These are phyloP conservation scores for Saccharum hybrid DNA, from an alignment of 202 grass and related monocot genomes.

Conservation along the genomic window DNA sequence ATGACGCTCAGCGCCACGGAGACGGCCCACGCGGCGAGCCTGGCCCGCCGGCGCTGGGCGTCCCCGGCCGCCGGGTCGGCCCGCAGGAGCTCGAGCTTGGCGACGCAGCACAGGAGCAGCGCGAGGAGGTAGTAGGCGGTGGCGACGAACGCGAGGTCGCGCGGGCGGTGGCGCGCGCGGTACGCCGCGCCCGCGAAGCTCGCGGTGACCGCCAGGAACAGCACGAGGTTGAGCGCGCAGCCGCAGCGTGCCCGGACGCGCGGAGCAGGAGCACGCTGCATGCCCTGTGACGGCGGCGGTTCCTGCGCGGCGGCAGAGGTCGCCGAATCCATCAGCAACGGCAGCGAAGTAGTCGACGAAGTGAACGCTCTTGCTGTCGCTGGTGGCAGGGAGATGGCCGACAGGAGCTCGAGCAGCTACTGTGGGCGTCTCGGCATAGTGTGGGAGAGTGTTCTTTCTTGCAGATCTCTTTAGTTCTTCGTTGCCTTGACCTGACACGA, in stretches of 20 bases:
- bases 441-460: background rate
- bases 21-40: constrained; percentile 39
- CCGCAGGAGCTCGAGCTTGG: constrained; percentile 5
- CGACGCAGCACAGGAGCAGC: constrained; percentile 38
- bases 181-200: constrained; percentile 35
- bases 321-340: background rate
- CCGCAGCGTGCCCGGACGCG: background rate
- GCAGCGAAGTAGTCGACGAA: too few relatives aligned
- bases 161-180: constrained; percentile 25
- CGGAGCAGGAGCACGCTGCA: background rate
- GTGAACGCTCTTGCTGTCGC: too few relatives aligned
- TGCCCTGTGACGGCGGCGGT: background rate
- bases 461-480: too few relatives aligned
- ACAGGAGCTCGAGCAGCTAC: background rate
- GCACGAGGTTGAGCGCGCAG: background rate
- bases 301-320: background rate
- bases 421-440: background rate
- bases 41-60: constrained; percentile 7
- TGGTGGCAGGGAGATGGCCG: too few relatives aligned
- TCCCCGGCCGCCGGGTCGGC: background rate
- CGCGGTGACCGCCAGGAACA: constrained; percentile 1
- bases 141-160: constrained; percentile 43
- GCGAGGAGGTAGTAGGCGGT: constrained; percentile 33
- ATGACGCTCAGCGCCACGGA: constrained; percentile 23
- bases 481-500: too few relatives aligned